Conservation (phyloP, 768 basidiomycete species). For the Lenzites betulinus region DNA sequence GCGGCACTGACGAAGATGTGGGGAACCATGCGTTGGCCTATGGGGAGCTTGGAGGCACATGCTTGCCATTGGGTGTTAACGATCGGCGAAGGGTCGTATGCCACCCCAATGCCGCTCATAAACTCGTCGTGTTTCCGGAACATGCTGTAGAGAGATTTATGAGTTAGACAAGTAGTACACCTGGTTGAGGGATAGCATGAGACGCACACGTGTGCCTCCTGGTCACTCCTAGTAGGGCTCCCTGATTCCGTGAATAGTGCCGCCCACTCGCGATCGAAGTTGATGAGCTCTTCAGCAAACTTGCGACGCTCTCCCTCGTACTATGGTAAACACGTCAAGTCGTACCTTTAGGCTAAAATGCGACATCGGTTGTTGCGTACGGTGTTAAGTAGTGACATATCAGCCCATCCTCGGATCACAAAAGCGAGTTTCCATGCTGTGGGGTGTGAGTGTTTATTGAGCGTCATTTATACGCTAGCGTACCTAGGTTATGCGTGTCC, state of each 20-base stretch:
- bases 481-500: conserved; percentile 71
- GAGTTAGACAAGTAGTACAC: background rate
- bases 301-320: conserved; percentile 69
- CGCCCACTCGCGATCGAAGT: conserved; percentile 53
- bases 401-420: conserved; percentile 57
- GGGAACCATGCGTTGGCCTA: conserved; percentile 52
- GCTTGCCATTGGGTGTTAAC: conserved; percentile 37
- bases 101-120: conserved; percentile 49
- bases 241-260: too few species aligned
- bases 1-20: conserved; percentile 48
- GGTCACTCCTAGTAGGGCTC: too few species aligned
- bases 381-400: conserved; percentile 41
- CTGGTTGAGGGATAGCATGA: background rate
- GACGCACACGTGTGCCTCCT: background rate
- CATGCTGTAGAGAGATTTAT: conserved; percentile 37
- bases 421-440: conserved; percentile 63
- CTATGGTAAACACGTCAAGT: conserved; percentile 25
- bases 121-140: conserved; percentile 48
- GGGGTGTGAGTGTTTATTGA: background rate
- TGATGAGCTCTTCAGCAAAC: conserved; percentile 72
- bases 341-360: too few species aligned
- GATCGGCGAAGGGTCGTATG: conserved; percentile 45
- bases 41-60: conserved; percentile 40
- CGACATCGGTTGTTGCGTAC: too few species aligned
- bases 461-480: background rate